Base-by-base conservation (phyloP, 1,284 basidiomycete genomes). In the Clitocybe nebularis region DNA sequence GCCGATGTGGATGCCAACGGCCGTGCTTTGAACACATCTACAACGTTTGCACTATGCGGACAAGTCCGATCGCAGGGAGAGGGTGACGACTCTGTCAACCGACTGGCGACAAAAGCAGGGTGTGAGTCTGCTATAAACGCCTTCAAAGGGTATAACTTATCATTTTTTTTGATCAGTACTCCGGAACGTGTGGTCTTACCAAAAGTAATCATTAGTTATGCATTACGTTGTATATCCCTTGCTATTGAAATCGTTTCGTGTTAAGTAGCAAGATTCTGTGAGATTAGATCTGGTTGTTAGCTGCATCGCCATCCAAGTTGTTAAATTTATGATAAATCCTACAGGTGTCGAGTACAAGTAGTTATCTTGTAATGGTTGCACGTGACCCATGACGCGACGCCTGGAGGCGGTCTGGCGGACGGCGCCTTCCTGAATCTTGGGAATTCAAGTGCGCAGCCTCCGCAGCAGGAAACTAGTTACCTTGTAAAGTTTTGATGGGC, bases 11-110 rank as follows among this genome's bases (percentile, higher is more conserved):
- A 98, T 66, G 82, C 87, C 56, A 84, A 89, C 53, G 95, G 96
- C 64, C 85, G 84, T 64, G 91, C 93, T 47, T 75, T 94, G 61
- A 71, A 72, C 63, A 93, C 92, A 51, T 85, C 85, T 56, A 93
- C 91, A 54, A 89, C 90, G 53, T 96, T 97, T 64, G 94, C 94
- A 44, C 83, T 99, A 53, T 93, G 84, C 64, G 96, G 95, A 46
- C 84, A 86, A 63, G 92, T 99, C 56, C 84, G 96, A 58, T 88
- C 91, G 54, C 85, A 87, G 68, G 96, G 93, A 58, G 96, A 99
- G 81, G 81, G 89, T 55, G 95, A 99, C 61, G 96, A 98, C 69
- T 92, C 92, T 44, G 68, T 99, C 64, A 99, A 99, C 84, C 81
- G 94, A 63, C 77, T 99, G 65, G 93, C 93, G 52, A 97, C 94